Conservation (phyloP, 441 rosid genomes). For the Iberis amara region DNA sequence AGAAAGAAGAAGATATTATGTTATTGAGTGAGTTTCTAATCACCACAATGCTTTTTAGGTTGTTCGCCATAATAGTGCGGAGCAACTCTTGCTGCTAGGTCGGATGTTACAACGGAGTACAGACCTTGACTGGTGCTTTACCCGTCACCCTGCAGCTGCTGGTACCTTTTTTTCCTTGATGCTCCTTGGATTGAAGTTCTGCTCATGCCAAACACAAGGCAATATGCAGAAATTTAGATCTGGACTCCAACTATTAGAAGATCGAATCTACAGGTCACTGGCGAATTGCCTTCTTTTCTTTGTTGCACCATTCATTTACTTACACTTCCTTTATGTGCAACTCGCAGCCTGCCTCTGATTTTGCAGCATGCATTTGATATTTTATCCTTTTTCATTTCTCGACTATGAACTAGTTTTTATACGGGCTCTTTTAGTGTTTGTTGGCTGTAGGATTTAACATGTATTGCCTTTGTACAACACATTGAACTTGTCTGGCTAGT, state of each 20-base stretch:
- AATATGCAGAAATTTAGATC: slow-evolving; percentile 78
- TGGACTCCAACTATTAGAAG: slow-evolving; percentile 90
- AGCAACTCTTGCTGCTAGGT: slow-evolving; percentile 91
- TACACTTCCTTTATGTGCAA: slow-evolving; percentile 14
- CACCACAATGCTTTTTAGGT: slow-evolving; percentile 47
- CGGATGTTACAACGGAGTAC: slow-evolving; percentile 91
- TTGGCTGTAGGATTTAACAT: slow-evolving; percentile 16
- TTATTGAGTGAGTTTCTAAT: slow-evolving; percentile 19
- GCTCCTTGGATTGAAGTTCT: slow-evolving; percentile 96
- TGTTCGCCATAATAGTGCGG: slow-evolving; percentile 81
- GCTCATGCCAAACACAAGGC: slow-evolving; percentile 78
- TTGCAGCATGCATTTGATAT: slow-evolving; percentile 1
- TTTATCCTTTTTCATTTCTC: not conserved
- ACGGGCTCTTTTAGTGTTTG: slow-evolving; percentile 16
- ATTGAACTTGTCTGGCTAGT: slow-evolving; percentile 14
- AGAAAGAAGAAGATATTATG: slow-evolving; percentile 9
- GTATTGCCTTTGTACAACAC: slow-evolving; percentile 4
- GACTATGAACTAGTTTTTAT: slow-evolving; percentile 1
- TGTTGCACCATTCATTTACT: slow-evolving; percentile 19
- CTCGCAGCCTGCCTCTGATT: slow-evolving; percentile 14
- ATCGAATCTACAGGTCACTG: slow-evolving; percentile 79
- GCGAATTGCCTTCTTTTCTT: slow-evolving; percentile 20
- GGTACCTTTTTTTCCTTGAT: slow-evolving; percentile 95
- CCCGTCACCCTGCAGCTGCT: slow-evolving; percentile 93
- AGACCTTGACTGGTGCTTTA: slow-evolving; percentile 81